phyloP scores from a whole-genome alignment of 2,329 filamentous ascomycete species.

The Fusarium praegraminearum region DNA sequence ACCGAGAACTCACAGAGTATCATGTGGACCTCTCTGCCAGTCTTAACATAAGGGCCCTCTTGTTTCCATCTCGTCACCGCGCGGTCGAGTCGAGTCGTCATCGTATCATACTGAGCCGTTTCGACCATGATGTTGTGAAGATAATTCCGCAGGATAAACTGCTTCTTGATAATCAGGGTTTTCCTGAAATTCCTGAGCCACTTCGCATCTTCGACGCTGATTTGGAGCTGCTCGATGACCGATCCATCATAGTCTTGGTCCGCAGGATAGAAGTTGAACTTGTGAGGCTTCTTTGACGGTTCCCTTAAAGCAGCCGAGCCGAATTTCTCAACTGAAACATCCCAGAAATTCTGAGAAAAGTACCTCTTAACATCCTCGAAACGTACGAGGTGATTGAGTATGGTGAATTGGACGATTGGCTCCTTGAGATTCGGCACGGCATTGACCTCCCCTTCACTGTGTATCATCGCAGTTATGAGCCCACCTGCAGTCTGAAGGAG shows the following conservation, averaged over 20 bases:
- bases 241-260: background rate
- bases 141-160: slow-evolving; percentile 32
- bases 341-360: slow-evolving; percentile 48
- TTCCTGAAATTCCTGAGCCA: slow-evolving; percentile 14
- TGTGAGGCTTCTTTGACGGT: slow-evolving; percentile 33
- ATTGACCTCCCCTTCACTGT: slow-evolving; percentile 4
- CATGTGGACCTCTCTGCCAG: slow-evolving; percentile 9
- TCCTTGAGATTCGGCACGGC: background rate
- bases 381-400: slow-evolving; percentile 26
- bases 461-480: slow-evolving; percentile 3
- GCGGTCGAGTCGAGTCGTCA: slow-evolving; percentile 22
- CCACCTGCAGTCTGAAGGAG: slow-evolving; percentile 35
- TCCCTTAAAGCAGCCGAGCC: slow-evolving; percentile 42
- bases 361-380: slow-evolving; percentile 28
- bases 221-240: background rate
- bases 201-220: background rate
- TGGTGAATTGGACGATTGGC: slow-evolving; percentile 6
- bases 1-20: slow-evolving; percentile 28
- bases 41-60: background rate
- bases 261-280: slow-evolving; percentile 32
- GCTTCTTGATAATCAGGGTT: background rate
- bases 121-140: slow-evolving; percentile 38
- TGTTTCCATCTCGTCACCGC: slow-evolving; percentile 9
- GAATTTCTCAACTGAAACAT: slow-evolving; percentile 40
- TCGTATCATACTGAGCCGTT: slow-evolving; percentile 25